Base-by-base conservation (phyloP, 345 rosid species). In the Linum tenue region DNA sequence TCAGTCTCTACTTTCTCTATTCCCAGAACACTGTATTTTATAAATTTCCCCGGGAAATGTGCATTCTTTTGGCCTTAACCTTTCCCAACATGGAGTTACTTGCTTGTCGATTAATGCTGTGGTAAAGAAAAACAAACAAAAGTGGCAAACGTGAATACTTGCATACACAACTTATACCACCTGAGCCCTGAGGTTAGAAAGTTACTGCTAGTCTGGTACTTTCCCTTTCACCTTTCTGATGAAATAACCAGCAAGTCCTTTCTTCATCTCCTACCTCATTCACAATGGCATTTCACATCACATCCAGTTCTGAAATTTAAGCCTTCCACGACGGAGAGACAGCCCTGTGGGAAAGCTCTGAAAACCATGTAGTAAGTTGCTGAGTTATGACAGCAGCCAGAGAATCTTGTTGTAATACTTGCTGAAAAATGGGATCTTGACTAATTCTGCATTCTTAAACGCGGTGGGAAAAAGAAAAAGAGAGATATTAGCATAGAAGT, bases 1-100 rank as follows among this genome's bases (percentile, higher is more conserved):
- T 48, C 12, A 48, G 53, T 48, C 11, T 9, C 35, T 48, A 35
- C 63, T 58, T 12, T 57, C 57, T 44, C 44, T 14, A n/a, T 4
- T 3, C 12, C 1, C 41, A 22, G 11, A 50, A 62, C 40, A 17
- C 37, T n/a, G 61, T 22, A 58, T 58, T 58, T 31, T 39, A 37
- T 63, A 39, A 38, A 39, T 35, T 37, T 10, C 56, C 40, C 31
- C 22, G 63, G 55, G 51, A 37, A 53, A 60, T 62, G 65, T 70
- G 64, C 72, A 64, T 56, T 51, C 37, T 59, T 69, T 55, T 73
- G 69, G 69, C 42, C 41, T 62, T 59, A 58, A 63, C 63, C 10
- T 41, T 78, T 70, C 59, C 75, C 72, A 35, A 72, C 22, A 55
- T 38, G 40, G 42, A 8, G 53, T 48, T 7, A 48, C 56, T 71